Evolutionary conservation across 768 basidiomycete genomes (phyloP), one percentile per base, ranked within the genome.

Genomic region (Boletus subparvulus): DNA sequence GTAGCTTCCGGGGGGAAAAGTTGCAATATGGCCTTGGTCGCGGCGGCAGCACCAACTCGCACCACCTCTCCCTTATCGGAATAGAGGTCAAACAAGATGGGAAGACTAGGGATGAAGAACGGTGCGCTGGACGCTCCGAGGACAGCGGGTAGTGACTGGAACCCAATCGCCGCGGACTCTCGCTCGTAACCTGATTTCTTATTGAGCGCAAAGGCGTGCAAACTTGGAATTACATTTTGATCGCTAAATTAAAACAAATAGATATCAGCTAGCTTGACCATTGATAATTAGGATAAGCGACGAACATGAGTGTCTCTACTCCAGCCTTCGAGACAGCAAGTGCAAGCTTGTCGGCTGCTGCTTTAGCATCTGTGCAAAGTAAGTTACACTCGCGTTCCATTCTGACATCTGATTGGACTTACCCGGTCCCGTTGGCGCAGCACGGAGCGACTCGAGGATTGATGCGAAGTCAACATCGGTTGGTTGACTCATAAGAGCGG

Each of bases 41-140:
- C 92, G 13, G 83, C 71, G 11, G 84, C 74, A n/a, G 94, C 90
- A 13, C 93, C 92, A 45, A 74, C 71, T 54, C 94, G 86, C 60
- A 98, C 93, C 30, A 94, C 89, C 51, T 94, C 93, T 59, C 93
- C 94, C 72, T 96, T 95, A 71, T 98, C 96, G 80, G 90, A 88
- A 73, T 90, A 87, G 39, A 94, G 79, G 51, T 94, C 90, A 71
- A 88, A 88, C 50, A 98, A 72, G 40, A 85, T 65, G 17, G 91
- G 82, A 51, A 98, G 83, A 42, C 87, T 87, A 3, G 89, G 79
- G 14, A 97, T 78, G 36, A 97, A 78, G 50, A 90, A 73, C 17
- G 93, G 92, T 39, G 84, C 90, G 52, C 78, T 74, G 6, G 90
- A 74, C 21, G 85, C 73, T 32, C 94, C 94, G 26, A 93, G 79